phyloP scores from a whole-genome alignment of 2,329 filamentous ascomycete species.

The Pseudocercospora cruenta region DNA sequence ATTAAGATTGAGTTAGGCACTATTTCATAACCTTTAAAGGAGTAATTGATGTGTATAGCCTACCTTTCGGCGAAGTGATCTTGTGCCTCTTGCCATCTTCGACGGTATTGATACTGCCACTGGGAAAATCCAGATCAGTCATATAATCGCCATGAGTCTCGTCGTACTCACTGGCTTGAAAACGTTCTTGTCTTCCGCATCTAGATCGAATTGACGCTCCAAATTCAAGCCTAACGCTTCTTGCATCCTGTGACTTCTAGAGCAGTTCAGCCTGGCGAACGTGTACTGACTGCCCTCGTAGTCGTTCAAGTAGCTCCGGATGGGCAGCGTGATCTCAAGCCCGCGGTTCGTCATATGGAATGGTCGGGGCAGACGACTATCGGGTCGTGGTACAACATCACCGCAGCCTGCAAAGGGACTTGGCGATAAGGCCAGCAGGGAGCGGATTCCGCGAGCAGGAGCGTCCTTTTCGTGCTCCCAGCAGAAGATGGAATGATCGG shows the following conservation, averaged over 20 bases:
- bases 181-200: not conserved
- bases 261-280: not conserved
- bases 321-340: slow-evolving; percentile 1
- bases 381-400: not conserved
- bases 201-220: slow-evolving; percentile 1
- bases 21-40: too few species aligned
- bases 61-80: slow-evolving; percentile 6
- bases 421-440: not conserved
- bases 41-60: too few species aligned
- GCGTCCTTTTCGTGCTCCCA: not conserved
- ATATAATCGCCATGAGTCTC: too few species aligned
- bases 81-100: not conserved
- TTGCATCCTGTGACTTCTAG: not conserved
- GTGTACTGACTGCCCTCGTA: not conserved
- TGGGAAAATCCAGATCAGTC: not conserved
- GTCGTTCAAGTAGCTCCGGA: slow-evolving; percentile 3
- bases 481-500: slow-evolving; percentile 11
- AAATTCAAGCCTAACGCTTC: not conserved
- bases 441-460: not conserved
- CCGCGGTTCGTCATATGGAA: slow-evolving; percentile 5
- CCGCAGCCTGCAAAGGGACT: not conserved
- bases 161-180: not conserved
- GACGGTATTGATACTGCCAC: not conserved
- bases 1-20: too few species aligned
- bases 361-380: not conserved